Base-by-base conservation (phyloP, 345 rosid species). In the Hibiscus mutabilis region DNA sequence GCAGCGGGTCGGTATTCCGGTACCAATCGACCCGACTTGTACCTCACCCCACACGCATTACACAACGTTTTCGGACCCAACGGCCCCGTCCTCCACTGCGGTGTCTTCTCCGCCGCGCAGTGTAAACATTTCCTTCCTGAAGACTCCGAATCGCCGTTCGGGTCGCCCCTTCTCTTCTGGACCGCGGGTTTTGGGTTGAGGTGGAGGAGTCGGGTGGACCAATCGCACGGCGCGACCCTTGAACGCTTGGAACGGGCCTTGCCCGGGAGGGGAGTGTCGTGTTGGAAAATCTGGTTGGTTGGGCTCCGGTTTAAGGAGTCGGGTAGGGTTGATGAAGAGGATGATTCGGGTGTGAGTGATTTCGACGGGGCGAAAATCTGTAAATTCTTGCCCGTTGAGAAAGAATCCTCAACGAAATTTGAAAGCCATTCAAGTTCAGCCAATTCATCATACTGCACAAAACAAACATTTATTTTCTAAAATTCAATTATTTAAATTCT, bases 351-450 rank as follows among this genome's bases (percentile, higher is more conserved):
- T 42, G 84, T 78, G 66, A 66, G 76, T 19, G 86, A 70, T 78
- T 87, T 86, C 58, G 87, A 77, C n/a, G 84, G 79, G 71, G 82
- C 64, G 21, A 84, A 46, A 60, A 84, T 21, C 37, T 78, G 90
- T 9, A 84, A 71, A 51, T 75, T 78, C 46, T 87, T 89, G 64
- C 82, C 77, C 0, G 82, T 75, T 16, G 90, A 78, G 84, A 87
- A 89, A 0, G 96, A 89, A 66, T 89, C 92, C 22, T 89, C 92
- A 64, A 89, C 89, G 65, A 89, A 89, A 82, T 87, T 86, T 13
- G 96, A 89, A 0, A 89, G 89, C 92, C 96, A 89, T 75, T 89
- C 96, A 11, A 89, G 86, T 80, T 89, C 90, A 9, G 89, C 89
- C 89, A 86, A 27, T 53, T 89, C 96, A 31, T 87, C 96, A 19